Conservation (phyloP, 352 stramenopile genomes). For the Globisporangium perplexum region DNA sequence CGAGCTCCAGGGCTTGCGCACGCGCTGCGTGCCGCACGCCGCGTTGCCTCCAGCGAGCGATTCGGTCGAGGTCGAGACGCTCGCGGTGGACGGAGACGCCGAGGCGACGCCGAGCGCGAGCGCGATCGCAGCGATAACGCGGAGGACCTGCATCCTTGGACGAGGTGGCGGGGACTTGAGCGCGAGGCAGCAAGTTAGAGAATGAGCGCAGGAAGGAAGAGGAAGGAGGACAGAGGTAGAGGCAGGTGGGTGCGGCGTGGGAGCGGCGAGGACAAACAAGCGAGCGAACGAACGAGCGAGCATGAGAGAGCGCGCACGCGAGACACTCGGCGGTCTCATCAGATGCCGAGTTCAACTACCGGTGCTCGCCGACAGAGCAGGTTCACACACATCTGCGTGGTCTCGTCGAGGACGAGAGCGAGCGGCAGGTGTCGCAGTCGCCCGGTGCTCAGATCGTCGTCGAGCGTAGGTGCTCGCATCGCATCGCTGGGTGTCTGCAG, state of each 20-base stretch:
- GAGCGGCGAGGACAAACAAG: not conserved
- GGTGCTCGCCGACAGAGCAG: not conserved
- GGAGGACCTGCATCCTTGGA: conserved; percentile 11
- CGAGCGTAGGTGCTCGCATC: not conserved
- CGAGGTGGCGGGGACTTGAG: conserved; percentile 5
- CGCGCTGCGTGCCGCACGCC: conserved; percentile 28
- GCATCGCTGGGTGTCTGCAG: not conserved
- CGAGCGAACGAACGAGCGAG: not conserved
- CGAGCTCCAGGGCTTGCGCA: conserved; percentile 49
- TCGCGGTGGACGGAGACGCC: not conserved
- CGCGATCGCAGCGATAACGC: conserved; percentile 9
- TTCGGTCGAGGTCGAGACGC: conserved; percentile 9
- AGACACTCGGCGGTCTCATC: not conserved
- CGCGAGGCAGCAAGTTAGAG: conserved; percentile 10
- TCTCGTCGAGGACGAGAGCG: not conserved
- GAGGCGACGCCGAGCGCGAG: conserved; percentile 6
- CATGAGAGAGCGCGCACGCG: not conserved
- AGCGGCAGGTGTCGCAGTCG: not conserved
- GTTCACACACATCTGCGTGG: not conserved
- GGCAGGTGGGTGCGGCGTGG: not conserved
- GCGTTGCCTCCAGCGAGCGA: conserved; percentile 45
- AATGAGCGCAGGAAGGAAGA: not conserved
- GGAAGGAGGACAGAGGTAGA: not conserved
- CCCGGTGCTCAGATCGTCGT: not conserved
- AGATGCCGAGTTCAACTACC: not conserved